Conservation (phyloP, 345 rosid species). For the Lepidium sativum region DNA sequence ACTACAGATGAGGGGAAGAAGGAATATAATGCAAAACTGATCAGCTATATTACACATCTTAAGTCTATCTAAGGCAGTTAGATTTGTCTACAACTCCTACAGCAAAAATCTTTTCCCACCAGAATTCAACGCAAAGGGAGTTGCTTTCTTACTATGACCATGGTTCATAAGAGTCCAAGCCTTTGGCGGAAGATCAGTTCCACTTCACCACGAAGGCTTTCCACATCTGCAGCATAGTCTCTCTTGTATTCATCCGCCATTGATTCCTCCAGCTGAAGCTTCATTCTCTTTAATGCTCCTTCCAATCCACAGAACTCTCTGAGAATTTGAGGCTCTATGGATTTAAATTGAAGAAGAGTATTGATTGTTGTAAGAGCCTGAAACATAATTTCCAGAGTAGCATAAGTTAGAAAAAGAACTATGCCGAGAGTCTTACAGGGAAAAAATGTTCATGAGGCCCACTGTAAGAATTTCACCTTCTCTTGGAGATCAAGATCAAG, state of each 20-base stretch:
- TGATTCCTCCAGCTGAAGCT: conserved; percentile 49
- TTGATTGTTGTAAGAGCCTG: conserved; percentile 78
- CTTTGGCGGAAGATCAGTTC: conserved; percentile 48
- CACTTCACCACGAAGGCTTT: conserved; percentile 64
- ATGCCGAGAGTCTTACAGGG: not conserved
- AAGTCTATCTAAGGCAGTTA: conserved; percentile 6
- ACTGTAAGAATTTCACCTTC: conserved; percentile 41
- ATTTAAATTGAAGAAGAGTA: conserved; percentile 60
- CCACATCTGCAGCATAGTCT: conserved; percentile 62
- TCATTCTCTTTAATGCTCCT: conserved; percentile 57
- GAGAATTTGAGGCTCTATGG: conserved; percentile 47
- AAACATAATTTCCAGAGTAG: not conserved
- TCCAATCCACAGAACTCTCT: conserved; percentile 69
- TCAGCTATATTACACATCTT: conserved; percentile 6
- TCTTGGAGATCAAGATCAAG: conserved; percentile 86
- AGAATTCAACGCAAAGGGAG: conserved; percentile 14
- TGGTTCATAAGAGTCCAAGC: conserved; percentile 40
- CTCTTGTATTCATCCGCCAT: conserved; percentile 49
- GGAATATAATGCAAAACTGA: conserved; percentile 1
- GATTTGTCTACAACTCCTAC: not conserved
- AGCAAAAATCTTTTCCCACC: conserved; percentile 9
- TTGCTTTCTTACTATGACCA: conserved; percentile 12
- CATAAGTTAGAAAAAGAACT: not conserved
- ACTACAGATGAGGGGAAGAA: not conserved
- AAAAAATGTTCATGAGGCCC: not conserved